A percentile compares a stretch with the other conserved stretches of the same genome.
Evolutionary conservation across 1,139 yeast genomes (phyloP).

Genomic region (Candida freyschussii): DNA sequence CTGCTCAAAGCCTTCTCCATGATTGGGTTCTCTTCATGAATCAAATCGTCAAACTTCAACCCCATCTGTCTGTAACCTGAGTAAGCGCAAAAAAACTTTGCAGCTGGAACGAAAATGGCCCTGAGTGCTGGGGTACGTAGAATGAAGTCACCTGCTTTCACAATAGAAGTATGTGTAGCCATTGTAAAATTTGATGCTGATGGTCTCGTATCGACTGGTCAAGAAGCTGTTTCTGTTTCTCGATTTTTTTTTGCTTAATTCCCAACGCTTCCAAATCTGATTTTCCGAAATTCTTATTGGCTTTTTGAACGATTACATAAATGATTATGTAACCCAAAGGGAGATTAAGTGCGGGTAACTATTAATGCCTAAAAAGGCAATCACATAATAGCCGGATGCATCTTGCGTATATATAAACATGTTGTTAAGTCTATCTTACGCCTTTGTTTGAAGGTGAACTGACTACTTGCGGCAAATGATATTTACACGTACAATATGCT

Average conservation of each 20-base stretch:
- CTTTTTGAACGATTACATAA: too few relatives aligned
- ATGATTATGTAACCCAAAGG: too few relatives aligned
- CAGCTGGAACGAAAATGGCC: slow-evolving; percentile 71
- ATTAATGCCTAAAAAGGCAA: too few relatives aligned
- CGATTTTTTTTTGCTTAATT: slow-evolving; percentile 1
- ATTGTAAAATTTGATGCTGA: slow-evolving; percentile 10
- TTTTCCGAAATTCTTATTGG: slow-evolving; percentile 19
- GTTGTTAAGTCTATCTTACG: too few relatives aligned
- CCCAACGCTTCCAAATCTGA: slow-evolving; percentile 10
- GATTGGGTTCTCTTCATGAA: slow-evolving; percentile 81
- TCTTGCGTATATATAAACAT: too few relatives aligned
- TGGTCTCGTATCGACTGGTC: too few relatives aligned
- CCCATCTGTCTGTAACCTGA: slow-evolving; percentile 96
- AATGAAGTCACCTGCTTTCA: slow-evolving; percentile 75
- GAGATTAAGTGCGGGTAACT: too few relatives aligned
- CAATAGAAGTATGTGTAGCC: slow-evolving; percentile 69
- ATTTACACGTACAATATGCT: too few relatives aligned
- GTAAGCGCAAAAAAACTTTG: slow-evolving; percentile 64
- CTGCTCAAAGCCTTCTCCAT: slow-evolving; percentile 86
- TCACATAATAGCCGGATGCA: too few relatives aligned
- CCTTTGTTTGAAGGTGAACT: too few relatives aligned
- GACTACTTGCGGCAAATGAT: too few relatives aligned
- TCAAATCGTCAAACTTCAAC: slow-evolving; percentile 79
- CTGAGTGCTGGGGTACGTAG: slow-evolving; percentile 76
- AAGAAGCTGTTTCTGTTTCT: slow-evolving; percentile 2